phyloP scores from a whole-genome alignment of 805 yeast species.

The Candida coquimbonensis region DNA sequence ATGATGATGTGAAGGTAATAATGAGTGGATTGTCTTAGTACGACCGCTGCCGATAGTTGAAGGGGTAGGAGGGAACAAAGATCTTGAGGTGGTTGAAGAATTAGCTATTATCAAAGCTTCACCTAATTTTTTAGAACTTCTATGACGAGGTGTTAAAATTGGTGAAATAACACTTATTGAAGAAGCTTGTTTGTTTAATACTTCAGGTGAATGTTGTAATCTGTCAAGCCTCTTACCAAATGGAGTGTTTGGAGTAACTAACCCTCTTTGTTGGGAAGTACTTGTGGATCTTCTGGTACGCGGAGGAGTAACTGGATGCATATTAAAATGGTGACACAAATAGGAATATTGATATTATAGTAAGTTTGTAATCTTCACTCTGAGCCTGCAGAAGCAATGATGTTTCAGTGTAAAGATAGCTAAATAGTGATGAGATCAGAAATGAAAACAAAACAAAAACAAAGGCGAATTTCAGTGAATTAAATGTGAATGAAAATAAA shows the following conservation, averaged over 20 bases:
- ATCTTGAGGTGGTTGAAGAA: conserved; percentile 11
- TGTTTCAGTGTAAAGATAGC: too few relatives aligned
- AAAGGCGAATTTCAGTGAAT: too few relatives aligned
- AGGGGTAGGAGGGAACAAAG: conserved; percentile 25
- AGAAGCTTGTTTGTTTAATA: conserved; percentile 4
- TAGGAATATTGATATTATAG: too few relatives aligned
- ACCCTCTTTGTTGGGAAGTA: conserved; percentile 8
- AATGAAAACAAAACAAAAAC: too few relatives aligned
- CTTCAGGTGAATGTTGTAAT: conserved; percentile 9
- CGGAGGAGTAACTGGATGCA: conserved; percentile 22
- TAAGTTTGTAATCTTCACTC: too few relatives aligned
- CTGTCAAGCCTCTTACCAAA: conserved; percentile 13
- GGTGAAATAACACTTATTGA: conserved; percentile 13
- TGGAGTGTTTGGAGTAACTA: conserved; percentile 19
- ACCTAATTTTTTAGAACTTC: conserved; percentile 10
- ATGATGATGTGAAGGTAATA: too few relatives aligned
- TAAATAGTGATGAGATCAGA: too few relatives aligned
- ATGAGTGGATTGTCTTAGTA: conserved; percentile 6
- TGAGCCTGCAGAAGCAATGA: too few relatives aligned
- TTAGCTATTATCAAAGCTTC: conserved; percentile 7
- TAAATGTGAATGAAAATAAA: too few relatives aligned
- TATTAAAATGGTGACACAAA: background rate
- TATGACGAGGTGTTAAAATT: conserved; percentile 20
- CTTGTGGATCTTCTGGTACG: conserved; percentile 7
- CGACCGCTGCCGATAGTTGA: conserved; percentile 24